These are phyloP conservation scores for Ulmus americana DNA, from an alignment of 331 rosid genomes.

Conservation along the genomic window DNA sequence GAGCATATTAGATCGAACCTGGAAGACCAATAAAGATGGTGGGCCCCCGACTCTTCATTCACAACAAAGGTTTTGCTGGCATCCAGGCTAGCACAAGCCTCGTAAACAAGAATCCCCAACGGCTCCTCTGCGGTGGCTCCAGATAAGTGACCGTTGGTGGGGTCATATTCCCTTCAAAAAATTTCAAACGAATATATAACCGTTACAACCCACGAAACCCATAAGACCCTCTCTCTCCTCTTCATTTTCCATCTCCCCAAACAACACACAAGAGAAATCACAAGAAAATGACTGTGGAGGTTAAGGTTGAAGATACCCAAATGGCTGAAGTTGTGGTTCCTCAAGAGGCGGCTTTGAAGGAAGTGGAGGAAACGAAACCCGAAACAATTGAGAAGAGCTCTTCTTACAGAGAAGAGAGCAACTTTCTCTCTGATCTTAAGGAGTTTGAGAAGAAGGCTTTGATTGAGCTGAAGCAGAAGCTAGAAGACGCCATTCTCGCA, in stretches of 20 bases:
- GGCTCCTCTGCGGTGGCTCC: slow-evolving; percentile 61
- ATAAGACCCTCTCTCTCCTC: not conserved
- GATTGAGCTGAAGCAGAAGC: slow-evolving; percentile 33
- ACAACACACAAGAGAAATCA: not conserved
- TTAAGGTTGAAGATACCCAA: slow-evolving; percentile 38
- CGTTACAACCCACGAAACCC: slow-evolving; percentile 6
- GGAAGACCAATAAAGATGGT: slow-evolving; percentile 8
- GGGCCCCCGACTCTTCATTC: slow-evolving; percentile 30
- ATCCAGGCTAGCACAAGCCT: slow-evolving; percentile 41
- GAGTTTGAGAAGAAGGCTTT: slow-evolving; percentile 62
- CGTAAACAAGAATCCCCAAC: slow-evolving; percentile 44
- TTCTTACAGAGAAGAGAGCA: slow-evolving; percentile 72
- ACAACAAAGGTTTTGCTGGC: slow-evolving; percentile 40
- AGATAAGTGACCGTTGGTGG: slow-evolving; percentile 65
- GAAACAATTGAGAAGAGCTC: slow-evolving; percentile 34
- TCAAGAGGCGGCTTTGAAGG: slow-evolving; percentile 21
- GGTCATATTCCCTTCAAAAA: slow-evolving; percentile 1
- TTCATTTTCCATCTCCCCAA: not conserved
- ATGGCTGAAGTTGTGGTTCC: slow-evolving; percentile 28
- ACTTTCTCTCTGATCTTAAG: slow-evolving; percentile 59
- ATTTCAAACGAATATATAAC: slow-evolving; percentile 23
- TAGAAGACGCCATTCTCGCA: slow-evolving; percentile 34
- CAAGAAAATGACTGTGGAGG: slow-evolving; percentile 55
- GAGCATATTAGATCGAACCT: not conserved
- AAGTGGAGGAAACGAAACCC: slow-evolving; percentile 20